These are phyloP conservation scores for Metschnikowia anglica DNA, from an alignment of 805 yeast species.

Conservation along the genomic window DNA sequence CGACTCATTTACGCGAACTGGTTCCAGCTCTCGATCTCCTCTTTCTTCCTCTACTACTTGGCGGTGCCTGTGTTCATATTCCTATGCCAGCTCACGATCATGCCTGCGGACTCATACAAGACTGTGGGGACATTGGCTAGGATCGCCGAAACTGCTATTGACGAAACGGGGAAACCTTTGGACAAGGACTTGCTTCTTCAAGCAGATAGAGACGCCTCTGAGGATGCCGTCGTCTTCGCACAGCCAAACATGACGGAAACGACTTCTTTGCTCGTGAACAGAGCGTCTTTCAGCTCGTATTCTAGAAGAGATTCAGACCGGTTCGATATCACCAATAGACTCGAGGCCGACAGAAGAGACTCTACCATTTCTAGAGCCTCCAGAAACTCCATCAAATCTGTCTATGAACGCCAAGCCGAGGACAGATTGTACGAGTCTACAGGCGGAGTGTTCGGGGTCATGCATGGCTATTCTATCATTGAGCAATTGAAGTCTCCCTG, in stretches of 20 bases:
- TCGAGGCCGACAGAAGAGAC: slow-evolving; percentile 26
- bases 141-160: slow-evolving; percentile 69
- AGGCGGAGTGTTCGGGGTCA: slow-evolving; percentile 63
- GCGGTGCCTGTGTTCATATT: slow-evolving; percentile 77
- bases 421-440: slow-evolving; percentile 48
- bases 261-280: slow-evolving; percentile 38
- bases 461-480: slow-evolving; percentile 60
- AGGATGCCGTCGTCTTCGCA: slow-evolving; percentile 22
- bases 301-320: slow-evolving; percentile 22
- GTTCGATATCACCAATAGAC: not conserved
- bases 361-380: slow-evolving; percentile 38
- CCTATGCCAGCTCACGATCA: slow-evolving; percentile 67
- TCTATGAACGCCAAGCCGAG: slow-evolving; percentile 67
- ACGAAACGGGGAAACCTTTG: slow-evolving; percentile 63
- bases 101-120: slow-evolving; percentile 79
- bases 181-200: slow-evolving; percentile 45
- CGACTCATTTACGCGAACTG: slow-evolving; percentile 57
- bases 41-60: slow-evolving; percentile 66
- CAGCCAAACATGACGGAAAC: slow-evolving; percentile 43
- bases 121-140: slow-evolving; percentile 67
- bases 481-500: slow-evolving; percentile 62
- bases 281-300: slow-evolving; percentile 27
- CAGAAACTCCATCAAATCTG: slow-evolving; percentile 51
- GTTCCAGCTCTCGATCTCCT: slow-evolving; percentile 43
- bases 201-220: slow-evolving; percentile 36